Percentiles rank a stretch among this genome's conserved stretches.
Evolutionary conservation across 805 yeast species (phyloP).

Genomic region (Zygosaccharomyces lentus): DNA sequence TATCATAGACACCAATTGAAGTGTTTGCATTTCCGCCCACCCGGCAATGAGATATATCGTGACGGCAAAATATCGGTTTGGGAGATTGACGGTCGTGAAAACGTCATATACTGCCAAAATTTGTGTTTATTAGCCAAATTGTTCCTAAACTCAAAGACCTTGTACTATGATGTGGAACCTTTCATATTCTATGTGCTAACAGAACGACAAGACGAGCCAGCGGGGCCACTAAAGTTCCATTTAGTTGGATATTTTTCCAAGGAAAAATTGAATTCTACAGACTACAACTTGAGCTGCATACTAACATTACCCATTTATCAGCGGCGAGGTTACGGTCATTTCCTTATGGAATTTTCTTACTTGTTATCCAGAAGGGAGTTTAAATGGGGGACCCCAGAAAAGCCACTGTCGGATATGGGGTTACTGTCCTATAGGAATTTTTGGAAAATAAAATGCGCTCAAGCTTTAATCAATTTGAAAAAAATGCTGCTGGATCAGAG

Average conservation of each 20-base stretch:
- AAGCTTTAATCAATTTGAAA: constrained; percentile 24
- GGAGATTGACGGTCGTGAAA: constrained; percentile 89
- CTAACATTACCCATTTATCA: constrained; percentile 85
- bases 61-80: constrained; percentile 64
- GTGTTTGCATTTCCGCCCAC: constrained; percentile 66
- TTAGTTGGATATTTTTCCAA: constrained; percentile 95
- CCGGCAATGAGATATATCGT: constrained; percentile 88
- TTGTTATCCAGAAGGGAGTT: constrained; percentile 67
- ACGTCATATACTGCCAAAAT: constrained; percentile 80
- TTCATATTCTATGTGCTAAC: constrained; percentile 84
- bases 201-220: constrained; percentile 47
- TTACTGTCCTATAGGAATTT: constrained; percentile 77
- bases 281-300: constrained; percentile 85
- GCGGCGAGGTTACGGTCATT: constrained; percentile 82
- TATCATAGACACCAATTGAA: constrained; percentile 68
- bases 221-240: constrained; percentile 46
- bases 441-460: constrained; percentile 71
- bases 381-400: constrained; percentile 89
- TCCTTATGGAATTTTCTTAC: constrained; percentile 86
- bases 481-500: constrained; percentile 6
- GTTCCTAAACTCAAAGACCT: constrained; percentile 84
- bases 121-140: constrained; percentile 84
- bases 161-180: constrained; percentile 94
- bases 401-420: constrained; percentile 86
- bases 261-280: constrained; percentile 67